Conservation (phyloP, 2,329 filamentous ascomycete genomes). For the Aspergillus quadricinctus region DNA sequence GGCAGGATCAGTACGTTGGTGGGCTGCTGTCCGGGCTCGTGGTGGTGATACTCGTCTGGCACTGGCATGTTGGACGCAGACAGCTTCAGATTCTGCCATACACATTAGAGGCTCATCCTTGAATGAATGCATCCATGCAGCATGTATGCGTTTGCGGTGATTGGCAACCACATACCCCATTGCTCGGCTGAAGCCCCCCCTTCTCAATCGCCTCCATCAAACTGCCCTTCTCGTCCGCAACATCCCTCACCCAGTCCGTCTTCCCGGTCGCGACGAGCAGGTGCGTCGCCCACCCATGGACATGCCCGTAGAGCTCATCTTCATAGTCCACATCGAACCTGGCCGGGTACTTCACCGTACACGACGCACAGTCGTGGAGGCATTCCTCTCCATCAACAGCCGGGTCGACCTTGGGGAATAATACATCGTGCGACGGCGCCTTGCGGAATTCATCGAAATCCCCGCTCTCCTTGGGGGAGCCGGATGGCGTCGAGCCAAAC, state of each 20-base stretch:
- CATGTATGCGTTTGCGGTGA: no score
- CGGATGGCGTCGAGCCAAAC: slow-evolving; percentile 25
- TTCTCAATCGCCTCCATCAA: slow-evolving; percentile 71
- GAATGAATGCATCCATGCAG: background rate
- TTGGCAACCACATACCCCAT: slow-evolving; percentile 34
- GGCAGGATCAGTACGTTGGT: slow-evolving; percentile 82
- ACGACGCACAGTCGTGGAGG: slow-evolving; percentile 77
- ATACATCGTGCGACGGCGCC: slow-evolving; percentile 43
- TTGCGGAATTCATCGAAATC: slow-evolving; percentile 42
- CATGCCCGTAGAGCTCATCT: slow-evolving; percentile 76
- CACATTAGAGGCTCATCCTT: slow-evolving; percentile 3
- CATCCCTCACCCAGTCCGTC: slow-evolving; percentile 87
- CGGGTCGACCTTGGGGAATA: slow-evolving; percentile 75
- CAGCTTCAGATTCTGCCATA: slow-evolving; percentile 70
- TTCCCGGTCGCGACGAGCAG: slow-evolving; percentile 92
- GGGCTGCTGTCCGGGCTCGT: slow-evolving; percentile 56
- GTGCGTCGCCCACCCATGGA: slow-evolving; percentile 86
- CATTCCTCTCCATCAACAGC: slow-evolving; percentile 83
- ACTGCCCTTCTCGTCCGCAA: slow-evolving; percentile 80
- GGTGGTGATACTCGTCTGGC: slow-evolving; percentile 58
- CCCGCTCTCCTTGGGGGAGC: slow-evolving; percentile 14
- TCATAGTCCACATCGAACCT: slow-evolving; percentile 67
- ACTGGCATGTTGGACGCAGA: slow-evolving; percentile 89
- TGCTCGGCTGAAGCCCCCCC: slow-evolving; percentile 37
- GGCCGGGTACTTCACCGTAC: slow-evolving; percentile 73